These are phyloP conservation scores for Scutellaria minor DNA, from an alignment of 257 asterid species.

Conservation along the genomic window DNA sequence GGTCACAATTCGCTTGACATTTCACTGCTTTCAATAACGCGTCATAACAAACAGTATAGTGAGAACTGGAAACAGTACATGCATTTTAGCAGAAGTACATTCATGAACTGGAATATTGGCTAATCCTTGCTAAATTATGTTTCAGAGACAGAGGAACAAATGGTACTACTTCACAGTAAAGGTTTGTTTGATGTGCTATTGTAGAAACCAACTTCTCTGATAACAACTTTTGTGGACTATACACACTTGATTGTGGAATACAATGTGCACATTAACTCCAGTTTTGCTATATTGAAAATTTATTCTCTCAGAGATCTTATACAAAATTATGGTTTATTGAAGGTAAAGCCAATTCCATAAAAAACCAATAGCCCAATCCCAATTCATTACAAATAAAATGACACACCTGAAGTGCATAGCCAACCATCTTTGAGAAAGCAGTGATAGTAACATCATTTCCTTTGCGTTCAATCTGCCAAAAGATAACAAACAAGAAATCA, in stretches of 20 bases:
- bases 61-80: slow-evolving; percentile 1
- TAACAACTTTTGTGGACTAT: slow-evolving; percentile 12
- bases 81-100: not conserved
- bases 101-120: slow-evolving; percentile 1
- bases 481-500: slow-evolving; percentile 21
- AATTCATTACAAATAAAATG: slow-evolving; percentile 30
- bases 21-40: not conserved
- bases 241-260: not conserved
- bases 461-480: slow-evolving; percentile 65
- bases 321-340: slow-evolving; percentile 13
- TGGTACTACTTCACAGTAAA: not conserved
- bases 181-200: not conserved
- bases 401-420: slow-evolving; percentile 72
- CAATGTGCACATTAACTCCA: not conserved
- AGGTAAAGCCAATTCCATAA: not conserved
- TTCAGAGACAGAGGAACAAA: not conserved
- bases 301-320: not conserved
- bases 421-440: slow-evolving; percentile 88
- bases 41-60: not conserved
- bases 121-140: not conserved
- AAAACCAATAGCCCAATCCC: slow-evolving; percentile 10
- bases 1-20: slow-evolving; percentile 16
- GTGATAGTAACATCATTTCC: slow-evolving; percentile 78
- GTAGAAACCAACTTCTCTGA: not conserved
- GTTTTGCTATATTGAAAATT: not conserved